Evolutionary conservation across 257 asterid species (phyloP).

Genomic region (Scutellaria baicalensis): DNA sequence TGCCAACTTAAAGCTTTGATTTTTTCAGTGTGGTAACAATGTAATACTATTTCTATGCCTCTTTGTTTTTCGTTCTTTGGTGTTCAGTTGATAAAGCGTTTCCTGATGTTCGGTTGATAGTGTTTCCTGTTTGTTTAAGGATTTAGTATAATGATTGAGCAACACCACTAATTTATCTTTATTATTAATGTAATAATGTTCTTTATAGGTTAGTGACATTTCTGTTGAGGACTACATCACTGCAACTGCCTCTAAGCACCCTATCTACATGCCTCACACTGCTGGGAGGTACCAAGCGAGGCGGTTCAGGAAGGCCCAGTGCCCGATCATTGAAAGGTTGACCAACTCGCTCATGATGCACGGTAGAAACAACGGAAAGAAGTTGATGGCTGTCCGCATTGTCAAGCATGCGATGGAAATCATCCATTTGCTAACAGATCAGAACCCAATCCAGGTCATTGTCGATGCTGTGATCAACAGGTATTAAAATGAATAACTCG

Average conservation of each 20-base stretch:
- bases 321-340: slow-evolving; percentile 73
- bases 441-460: slow-evolving; percentile 74
- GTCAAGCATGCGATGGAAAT: slow-evolving; percentile 88
- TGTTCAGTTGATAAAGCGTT: not conserved
- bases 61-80: not conserved
- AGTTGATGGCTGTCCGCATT: slow-evolving; percentile 78
- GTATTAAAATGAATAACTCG: slow-evolving; percentile 15
- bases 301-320: slow-evolving; percentile 84
- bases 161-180: not conserved
- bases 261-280: slow-evolving; percentile 68
- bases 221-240: slow-evolving; percentile 87
- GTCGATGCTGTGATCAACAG: slow-evolving; percentile 87
- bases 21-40: not conserved
- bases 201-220: slow-evolving; percentile 47
- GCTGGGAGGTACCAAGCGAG: slow-evolving; percentile 82
- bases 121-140: no score
- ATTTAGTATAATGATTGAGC: not conserved
- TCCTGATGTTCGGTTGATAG: not conserved
- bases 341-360: slow-evolving; percentile 93
- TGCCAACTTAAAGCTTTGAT: not conserved
- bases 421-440: slow-evolving; percentile 74
- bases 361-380: slow-evolving; percentile 87
- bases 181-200: not conserved
- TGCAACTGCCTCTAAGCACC: slow-evolving; percentile 68
- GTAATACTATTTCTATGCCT: not conserved